Evolutionary conservation across 495 filamentous ascomycete genomes (phyloP).

Genomic region (Oidiodendron maius): DNA sequence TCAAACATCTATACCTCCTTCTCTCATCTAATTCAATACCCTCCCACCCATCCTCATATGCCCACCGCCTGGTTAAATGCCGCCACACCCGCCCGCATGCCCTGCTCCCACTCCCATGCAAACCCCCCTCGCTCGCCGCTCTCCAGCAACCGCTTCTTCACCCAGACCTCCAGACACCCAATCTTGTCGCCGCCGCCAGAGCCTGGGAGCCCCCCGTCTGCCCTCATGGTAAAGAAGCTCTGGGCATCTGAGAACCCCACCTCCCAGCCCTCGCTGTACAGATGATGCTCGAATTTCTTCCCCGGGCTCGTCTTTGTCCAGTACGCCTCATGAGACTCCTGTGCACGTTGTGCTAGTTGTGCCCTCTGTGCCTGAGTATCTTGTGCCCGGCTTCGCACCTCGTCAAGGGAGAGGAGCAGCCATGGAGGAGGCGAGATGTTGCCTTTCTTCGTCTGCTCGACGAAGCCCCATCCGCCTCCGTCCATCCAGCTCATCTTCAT

Average conservation of each 20-base stretch:
- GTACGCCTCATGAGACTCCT: conserved; percentile 33
- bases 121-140: conserved; percentile 32
- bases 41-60: conserved; percentile 7
- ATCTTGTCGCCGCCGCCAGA: conserved; percentile 39
- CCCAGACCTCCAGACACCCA: conserved; percentile 48
- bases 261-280: conserved; percentile 46
- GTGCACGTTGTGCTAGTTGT: conserved; percentile 22
- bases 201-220: conserved; percentile 7
- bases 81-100: conserved; percentile 36
- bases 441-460: conserved; percentile 33
- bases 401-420: conserved; percentile 25
- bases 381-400: conserved; percentile 25
- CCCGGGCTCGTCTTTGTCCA: conserved; percentile 37
- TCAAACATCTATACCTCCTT: background rate
- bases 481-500: conserved; percentile 49
- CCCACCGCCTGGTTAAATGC: conserved; percentile 26
- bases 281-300: conserved; percentile 39
- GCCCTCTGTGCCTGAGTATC: conserved; percentile 27
- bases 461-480: conserved; percentile 51
- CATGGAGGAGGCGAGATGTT: conserved; percentile 32
- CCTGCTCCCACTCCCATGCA: conserved; percentile 48
- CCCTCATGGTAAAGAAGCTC: conserved; percentile 36
- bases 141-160: conserved; percentile 44
- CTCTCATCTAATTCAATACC: background rate
- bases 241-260: conserved; percentile 44